Evolutionary conservation across 2,329 filamentous ascomycete species (phyloP).

Genomic region (Rachicladosporium sp.): DNA sequence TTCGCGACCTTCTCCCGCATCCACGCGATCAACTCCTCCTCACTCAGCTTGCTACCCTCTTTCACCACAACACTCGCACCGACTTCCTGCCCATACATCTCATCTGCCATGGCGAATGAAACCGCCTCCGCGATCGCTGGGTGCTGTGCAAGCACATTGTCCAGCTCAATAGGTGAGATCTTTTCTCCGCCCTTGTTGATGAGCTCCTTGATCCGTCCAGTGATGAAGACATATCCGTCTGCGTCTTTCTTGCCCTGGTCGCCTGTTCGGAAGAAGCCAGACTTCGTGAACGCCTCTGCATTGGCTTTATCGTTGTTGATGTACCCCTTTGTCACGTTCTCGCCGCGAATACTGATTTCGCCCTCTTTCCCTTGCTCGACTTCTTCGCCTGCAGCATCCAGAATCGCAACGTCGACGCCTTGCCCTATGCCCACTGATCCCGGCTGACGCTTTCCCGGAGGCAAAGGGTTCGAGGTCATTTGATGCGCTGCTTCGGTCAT

Average conservation of each 20-base stretch:
- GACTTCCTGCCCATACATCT: slow-evolving; percentile 68
- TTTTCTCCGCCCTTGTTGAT: slow-evolving; percentile 41
- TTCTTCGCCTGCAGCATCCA: slow-evolving; percentile 48
- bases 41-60: slow-evolving; percentile 19
- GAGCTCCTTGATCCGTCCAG: slow-evolving; percentile 44
- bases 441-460: slow-evolving; percentile 50
- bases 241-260: slow-evolving; percentile 63
- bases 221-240: slow-evolving; percentile 74
- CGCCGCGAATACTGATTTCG: slow-evolving; percentile 40
- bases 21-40: slow-evolving; percentile 25
- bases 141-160: slow-evolving; percentile 32
- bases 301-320: slow-evolving; percentile 37
- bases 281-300: slow-evolving; percentile 30
- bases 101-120: slow-evolving; percentile 28
- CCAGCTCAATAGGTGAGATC: slow-evolving; percentile 34
- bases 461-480: slow-evolving; percentile 53
- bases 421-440: slow-evolving; percentile 63
- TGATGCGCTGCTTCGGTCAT: slow-evolving; percentile 83
- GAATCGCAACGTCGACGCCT: slow-evolving; percentile 66
- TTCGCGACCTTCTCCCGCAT: slow-evolving; percentile 24
- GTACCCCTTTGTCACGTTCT: slow-evolving; percentile 38
- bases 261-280: slow-evolving; percentile 42
- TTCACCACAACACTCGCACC: slow-evolving; percentile 51
- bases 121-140: slow-evolving; percentile 32
- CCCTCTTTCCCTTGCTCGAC: slow-evolving; percentile 31